Conservation (phyloP, 768 basidiomycete genomes). For the Multifurca ochricompacta region DNA sequence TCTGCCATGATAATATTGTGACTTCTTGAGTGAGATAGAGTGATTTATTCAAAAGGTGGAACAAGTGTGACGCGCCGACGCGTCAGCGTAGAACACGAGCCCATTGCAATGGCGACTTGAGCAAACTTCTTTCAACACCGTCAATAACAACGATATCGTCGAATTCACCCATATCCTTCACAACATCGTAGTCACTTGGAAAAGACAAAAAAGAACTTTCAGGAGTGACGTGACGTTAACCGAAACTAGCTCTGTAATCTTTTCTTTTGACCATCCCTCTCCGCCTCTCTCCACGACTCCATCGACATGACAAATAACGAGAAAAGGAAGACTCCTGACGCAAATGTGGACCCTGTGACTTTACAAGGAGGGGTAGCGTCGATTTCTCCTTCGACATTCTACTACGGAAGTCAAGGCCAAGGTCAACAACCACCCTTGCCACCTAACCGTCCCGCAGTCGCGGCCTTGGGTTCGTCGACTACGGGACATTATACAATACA, state of each 20-base stretch:
- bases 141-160: no score
- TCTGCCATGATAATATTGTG: no score
- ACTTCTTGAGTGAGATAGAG: no score
- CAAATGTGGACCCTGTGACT: neutral
- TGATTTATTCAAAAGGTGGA: no score
- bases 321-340: neutral
- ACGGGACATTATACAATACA: constrained; percentile 27
- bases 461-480: constrained; percentile 31
- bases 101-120: no score
- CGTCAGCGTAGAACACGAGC: no score
- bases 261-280: neutral
- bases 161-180: no score
- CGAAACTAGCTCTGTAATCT: no score
- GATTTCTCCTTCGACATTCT: constrained; percentile 23
- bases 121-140: no score
- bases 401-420: constrained; percentile 9
- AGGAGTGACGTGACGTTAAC: neutral
- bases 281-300: neutral
- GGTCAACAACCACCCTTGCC: constrained; percentile 32
- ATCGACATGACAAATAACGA: constrained; percentile 10
- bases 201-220: neutral
- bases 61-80: no score
- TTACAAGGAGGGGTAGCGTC: constrained; percentile 16
- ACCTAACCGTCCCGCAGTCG: constrained; percentile 26
- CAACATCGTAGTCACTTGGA: no score